A percentile compares a stretch with the other conserved stretches of the same genome.
phyloP scores from a whole-genome alignment of 1,139 yeast species.

The Tardiomyces digboiensis region DNA sequence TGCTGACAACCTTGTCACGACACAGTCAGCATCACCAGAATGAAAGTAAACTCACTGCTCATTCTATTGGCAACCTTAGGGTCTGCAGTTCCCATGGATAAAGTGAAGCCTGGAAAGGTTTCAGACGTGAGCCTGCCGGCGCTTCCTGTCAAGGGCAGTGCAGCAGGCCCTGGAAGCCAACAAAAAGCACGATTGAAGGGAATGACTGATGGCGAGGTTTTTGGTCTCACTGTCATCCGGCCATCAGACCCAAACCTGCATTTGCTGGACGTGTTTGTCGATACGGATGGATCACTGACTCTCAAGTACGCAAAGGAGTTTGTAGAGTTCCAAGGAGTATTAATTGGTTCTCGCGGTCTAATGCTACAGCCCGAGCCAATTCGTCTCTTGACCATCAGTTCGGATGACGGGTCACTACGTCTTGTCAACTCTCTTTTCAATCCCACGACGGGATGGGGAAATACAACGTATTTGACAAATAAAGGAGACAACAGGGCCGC shows the following conservation, averaged over 20 bases:
- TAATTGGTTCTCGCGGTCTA: slow-evolving; percentile 17
- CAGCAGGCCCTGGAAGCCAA: not conserved
- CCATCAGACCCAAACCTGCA: slow-evolving; percentile 8
- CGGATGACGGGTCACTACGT: not conserved
- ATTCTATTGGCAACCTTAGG: not conserved
- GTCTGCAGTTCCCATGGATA: not conserved
- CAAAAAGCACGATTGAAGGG: slow-evolving; percentile 4
- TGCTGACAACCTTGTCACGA: too few relatives aligned
- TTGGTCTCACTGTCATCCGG: slow-evolving; percentile 15
- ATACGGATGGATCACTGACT: slow-evolving; percentile 17
- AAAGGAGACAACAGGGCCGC: not conserved
- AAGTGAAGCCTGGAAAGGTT: not conserved
- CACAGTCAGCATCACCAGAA: too few relatives aligned
- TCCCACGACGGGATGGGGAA: slow-evolving; percentile 14
- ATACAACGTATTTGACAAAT: not conserved
- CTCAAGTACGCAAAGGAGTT: slow-evolving; percentile 11
- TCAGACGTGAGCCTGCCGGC: not conserved
- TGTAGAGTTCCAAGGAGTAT: slow-evolving; percentile 15
- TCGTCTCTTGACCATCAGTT: slow-evolving; percentile 13
- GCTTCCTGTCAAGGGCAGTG: not conserved
- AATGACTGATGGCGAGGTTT: slow-evolving; percentile 16
- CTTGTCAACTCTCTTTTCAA: slow-evolving; percentile 9
- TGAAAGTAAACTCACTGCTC: not conserved
- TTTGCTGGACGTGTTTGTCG: slow-evolving; percentile 15
- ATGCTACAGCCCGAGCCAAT: slow-evolving; percentile 20